phyloP scores from a whole-genome alignment of 208 protist species.

The Crithidia mellificae region DNA sequence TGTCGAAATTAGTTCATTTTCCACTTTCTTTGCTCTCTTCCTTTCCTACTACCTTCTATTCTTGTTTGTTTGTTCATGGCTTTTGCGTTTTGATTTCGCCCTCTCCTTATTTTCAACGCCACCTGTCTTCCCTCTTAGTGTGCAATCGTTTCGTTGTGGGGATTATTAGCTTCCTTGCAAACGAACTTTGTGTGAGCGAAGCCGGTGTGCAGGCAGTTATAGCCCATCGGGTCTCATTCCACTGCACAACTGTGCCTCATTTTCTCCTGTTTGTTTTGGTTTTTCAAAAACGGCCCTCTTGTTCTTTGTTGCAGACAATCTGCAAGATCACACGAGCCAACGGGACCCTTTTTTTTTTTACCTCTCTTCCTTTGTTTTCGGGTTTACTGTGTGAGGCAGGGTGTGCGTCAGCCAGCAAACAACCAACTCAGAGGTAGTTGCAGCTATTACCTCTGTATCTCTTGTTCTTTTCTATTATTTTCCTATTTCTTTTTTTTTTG shows the following conservation, averaged over 20 bases:
- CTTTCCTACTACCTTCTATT: no score
- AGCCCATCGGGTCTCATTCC: neutral
- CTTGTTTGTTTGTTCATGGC: no score
- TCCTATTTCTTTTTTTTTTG: constrained; percentile 2
- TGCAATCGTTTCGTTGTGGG: neutral
- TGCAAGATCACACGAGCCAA: no score
- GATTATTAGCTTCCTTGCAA: neutral
- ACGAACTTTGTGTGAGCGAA: neutral
- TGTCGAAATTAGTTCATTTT: no score
- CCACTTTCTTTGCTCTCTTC: no score
- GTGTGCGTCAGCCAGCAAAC: no score
- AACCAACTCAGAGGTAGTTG: no score
- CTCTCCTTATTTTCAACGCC: neutral
- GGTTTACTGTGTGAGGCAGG: no score
- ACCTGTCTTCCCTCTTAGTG: neutral
- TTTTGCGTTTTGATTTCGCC: neutral
- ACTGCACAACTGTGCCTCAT: neutral
- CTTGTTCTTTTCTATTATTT: constrained; percentile 18
- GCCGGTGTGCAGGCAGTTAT: neutral
- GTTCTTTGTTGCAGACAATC: no score
- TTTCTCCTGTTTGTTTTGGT: neutral
- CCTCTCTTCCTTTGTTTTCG: no score
- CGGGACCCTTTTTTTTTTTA: no score
- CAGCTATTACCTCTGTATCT: neutral
- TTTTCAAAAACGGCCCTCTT: no score